Base-by-base conservation (phyloP, 345 rosid genomes). In the Turritis glabra region DNA sequence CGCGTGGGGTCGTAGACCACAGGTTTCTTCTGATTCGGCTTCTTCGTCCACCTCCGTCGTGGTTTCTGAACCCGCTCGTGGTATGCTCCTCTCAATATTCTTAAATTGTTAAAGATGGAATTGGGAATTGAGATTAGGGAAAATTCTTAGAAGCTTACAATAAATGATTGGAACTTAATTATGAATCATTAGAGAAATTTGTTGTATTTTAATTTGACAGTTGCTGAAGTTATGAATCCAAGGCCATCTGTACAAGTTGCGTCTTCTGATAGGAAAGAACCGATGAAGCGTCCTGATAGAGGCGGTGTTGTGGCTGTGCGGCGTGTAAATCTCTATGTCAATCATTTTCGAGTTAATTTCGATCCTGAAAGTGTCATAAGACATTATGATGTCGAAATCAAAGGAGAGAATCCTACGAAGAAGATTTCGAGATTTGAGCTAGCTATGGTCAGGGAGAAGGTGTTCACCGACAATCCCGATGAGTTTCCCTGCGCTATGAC, bases 361-460 rank as follows among this genome's bases (percentile, higher is more conserved):
- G 77, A 80, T 77, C 80, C 84, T 7, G 76, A 83, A 19, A 78
- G 69, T 22, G 79, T 74, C 51, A 85, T 93, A 59, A 19, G 55
- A 44, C 97, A 91, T 69, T 91, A 93, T 47, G 89, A 89, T 76
- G 64, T 93, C 47, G 88, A 86, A 53, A 79, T 89, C 73, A 89
- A 77, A 71, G 87, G 79, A 41, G 81, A 77, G 3, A 30, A 5
- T 53, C 71, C 59, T 9, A 77, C 22, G 23, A 33, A 66, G 47
- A 87, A 83, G 79, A 29, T 91, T 54, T 58, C 96, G 0, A 88
- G 87, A 57, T 37, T 72, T 13, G 55, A 55, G 46, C 79, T 87
- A 27, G 72, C 85, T 32, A 75, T 70, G 72, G 84, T 89, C 54
- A 84, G 86, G 73, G 77, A 86, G 25, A 91, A 88, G 81, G 44